Evolutionary conservation across 2,329 filamentous ascomycete genomes (phyloP).

Genomic region (Claviceps sp.): DNA sequence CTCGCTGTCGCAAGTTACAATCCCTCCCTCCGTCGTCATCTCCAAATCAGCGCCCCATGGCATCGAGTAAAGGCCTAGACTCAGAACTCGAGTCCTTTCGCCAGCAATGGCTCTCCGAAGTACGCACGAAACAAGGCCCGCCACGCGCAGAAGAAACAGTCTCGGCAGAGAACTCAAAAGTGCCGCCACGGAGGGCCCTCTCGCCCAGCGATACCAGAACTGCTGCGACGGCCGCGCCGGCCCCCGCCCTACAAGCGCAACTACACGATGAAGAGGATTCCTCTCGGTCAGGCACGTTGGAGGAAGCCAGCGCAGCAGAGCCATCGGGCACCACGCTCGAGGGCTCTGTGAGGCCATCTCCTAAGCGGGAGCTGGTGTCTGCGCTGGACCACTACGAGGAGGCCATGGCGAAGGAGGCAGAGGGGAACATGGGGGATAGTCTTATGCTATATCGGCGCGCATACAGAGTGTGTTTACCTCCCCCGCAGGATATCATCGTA

Average conservation of each 20-base stretch:
- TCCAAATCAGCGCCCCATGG: constrained; percentile 1
- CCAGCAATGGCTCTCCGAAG: constrained; percentile 73
- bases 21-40: neutral
- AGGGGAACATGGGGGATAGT: constrained; percentile 81
- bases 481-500: too few relatives aligned
- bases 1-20: neutral
- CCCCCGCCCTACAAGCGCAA: neutral
- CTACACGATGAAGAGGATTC: constrained; percentile 4
- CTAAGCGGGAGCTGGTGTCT: constrained; percentile 44
- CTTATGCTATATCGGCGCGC: constrained; percentile 78
- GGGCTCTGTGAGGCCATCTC: constrained; percentile 4
- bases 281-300: constrained; percentile 6
- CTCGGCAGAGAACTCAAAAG: neutral
- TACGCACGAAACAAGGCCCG: constrained; percentile 28
- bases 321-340: constrained; percentile 8
- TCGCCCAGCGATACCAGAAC: neutral
- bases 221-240: constrained; percentile 1
- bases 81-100: constrained; percentile 78
- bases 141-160: neutral
- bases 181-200: neutral
- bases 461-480: constrained; percentile 48
- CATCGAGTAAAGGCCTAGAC: constrained; percentile 22
- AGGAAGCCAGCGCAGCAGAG: constrained; percentile 5
- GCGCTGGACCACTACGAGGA: constrained; percentile 88
- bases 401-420: constrained; percentile 76